Conservation (phyloP, 345 rosid species). For the Eucalyptus decipiens region DNA sequence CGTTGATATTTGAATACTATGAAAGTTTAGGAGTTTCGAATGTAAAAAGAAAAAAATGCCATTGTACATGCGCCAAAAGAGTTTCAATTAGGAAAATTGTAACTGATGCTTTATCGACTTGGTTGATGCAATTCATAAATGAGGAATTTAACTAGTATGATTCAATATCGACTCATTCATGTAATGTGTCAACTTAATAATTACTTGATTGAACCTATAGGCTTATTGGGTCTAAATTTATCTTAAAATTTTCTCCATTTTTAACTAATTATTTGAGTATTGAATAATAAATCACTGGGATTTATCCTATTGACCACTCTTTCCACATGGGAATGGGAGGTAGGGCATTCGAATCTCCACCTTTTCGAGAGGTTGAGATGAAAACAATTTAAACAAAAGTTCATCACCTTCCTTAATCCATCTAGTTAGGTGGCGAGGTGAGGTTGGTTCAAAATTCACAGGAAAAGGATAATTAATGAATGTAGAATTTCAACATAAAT, state of each 20-base stretch:
- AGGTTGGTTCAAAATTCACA: too few species aligned
- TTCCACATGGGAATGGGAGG: rapidly evolving
- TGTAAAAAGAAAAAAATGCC: background rate
- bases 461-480: too few species aligned
- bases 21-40: background rate
- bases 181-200: background rate
- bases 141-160: background rate
- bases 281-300: rapidly evolving
- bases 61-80: too few species aligned
- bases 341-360: rapidly evolving
- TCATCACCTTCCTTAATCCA: too few species aligned
- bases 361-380: rapidly evolving
- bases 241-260: background rate
- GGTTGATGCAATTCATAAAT: background rate
- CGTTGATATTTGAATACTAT: background rate
- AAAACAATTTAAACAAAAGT: too few species aligned
- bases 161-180: background rate
- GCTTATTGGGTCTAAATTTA: background rate
- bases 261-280: background rate
- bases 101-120: rapidly evolving
- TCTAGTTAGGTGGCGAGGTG: too few species aligned
- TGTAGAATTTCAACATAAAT: too few species aligned
- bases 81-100: background rate
- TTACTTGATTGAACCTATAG: background rate
- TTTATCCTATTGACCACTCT: rapidly evolving